phyloP scores from a whole-genome alignment of 805 yeast genomes.

The Torulaspora gathmanii region DNA sequence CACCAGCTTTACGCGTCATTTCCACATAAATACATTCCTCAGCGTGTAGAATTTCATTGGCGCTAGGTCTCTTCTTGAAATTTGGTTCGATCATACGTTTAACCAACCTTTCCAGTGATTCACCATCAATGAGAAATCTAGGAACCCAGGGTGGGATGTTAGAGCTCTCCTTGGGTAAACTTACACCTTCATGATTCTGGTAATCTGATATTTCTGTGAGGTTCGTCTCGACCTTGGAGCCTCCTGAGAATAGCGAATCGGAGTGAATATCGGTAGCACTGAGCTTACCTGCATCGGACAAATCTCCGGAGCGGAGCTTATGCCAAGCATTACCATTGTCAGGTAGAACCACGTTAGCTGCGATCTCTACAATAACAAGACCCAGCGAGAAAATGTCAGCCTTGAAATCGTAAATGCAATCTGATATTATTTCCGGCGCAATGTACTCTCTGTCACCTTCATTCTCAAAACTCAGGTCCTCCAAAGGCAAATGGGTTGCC shows the following conservation, averaged over 20 bases:
- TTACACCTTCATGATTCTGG: constrained; percentile 15
- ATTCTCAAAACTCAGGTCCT: constrained; percentile 61
- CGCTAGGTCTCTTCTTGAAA: constrained; percentile 77
- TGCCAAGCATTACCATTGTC: constrained; percentile 98
- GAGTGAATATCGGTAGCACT: constrained; percentile 61
- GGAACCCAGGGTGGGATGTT: constrained; percentile 85
- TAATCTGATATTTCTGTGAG: constrained; percentile 26
- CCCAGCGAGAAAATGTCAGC: constrained; percentile 97
- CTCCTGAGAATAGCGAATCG: constrained; percentile 30
- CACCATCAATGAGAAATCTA: constrained; percentile 66
- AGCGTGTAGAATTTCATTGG: constrained; percentile 60
- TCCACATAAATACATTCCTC: constrained; percentile 78
- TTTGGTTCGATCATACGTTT: constrained; percentile 85
- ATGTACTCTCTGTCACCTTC: constrained; percentile 98
- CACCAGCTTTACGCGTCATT: constrained; percentile 79
- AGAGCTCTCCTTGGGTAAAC: constrained; percentile 5
- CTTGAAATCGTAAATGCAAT: constrained; percentile 77
- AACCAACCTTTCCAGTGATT: constrained; percentile 72
- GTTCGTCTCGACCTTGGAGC: constrained; percentile 29
- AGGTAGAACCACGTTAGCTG: constrained; percentile 91
- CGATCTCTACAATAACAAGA: constrained; percentile 86
- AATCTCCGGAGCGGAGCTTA: constrained; percentile 87
- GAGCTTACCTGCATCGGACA: constrained; percentile 88
- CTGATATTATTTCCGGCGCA: constrained; percentile 90
- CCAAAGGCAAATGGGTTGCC: constrained; percentile 76